Base-by-base conservation (phyloP, 139 green algal genomes). In the Nannochloris sp. region DNA sequence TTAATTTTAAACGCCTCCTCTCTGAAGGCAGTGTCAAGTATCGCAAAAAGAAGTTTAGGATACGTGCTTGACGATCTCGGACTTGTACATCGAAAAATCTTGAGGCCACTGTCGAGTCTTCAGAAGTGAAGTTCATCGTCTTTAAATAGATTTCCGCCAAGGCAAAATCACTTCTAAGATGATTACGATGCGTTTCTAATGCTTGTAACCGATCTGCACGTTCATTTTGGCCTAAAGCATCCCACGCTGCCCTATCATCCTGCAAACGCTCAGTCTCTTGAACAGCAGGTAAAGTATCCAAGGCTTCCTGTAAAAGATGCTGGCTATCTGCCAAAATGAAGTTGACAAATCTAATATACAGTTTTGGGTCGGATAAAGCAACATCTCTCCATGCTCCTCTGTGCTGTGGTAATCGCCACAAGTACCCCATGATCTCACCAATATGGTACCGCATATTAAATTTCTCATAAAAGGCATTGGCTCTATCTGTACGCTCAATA, bases 41-140 rank as follows among this genome's bases (percentile, higher is more conserved):
- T 45, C 84, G 70, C 24, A 99, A 79, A 74, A 99, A 99, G 76
- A 97, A 99, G 76, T 98, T 91, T 61, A 97, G 83, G 78, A 91
- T 97, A 53, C 67, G 75, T 5, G 90, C 87, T 10, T 95, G 72
- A 10, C 93, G 81, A 12, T 86, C 76, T 35, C 65, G 33, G 19
- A 96, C 87, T 39, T 68, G 61, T 5, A 54, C 19, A 51, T 78
- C 48, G 56, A 78, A 78, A 58, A 64, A 78, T 29, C 37, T 42
- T 13, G 48, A 24, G 4, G 36, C 35, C 47, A 78, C 63, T 27
- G 5, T 25, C 1, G 25, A 23, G 30, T 78, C 71, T 34, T 70
- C 71, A 3, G 88, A 89, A 23, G 83, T 88, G 70, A 86, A 88
- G 51, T 84, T 72, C 70, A 97, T 80, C 31, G 85, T 76, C 19